These are phyloP conservation scores for Neospora caninum DNA, from an alignment of 169 alveolate species.

Conservation along the genomic window DNA sequence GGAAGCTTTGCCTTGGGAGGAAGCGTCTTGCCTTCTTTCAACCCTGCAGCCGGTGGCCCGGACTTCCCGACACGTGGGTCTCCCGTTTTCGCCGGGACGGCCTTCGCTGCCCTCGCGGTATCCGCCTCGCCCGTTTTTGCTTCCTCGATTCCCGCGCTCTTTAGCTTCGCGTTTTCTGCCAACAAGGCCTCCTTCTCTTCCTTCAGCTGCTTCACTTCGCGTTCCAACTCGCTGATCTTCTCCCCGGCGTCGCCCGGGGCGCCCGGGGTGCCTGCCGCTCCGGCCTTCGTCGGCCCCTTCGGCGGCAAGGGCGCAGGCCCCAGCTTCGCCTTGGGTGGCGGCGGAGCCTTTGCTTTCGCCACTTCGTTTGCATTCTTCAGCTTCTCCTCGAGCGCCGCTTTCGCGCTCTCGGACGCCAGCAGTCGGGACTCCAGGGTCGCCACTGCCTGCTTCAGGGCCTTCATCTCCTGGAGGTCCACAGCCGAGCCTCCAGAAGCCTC, in stretches of 20 bases:
- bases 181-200: neutral
- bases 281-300: neutral
- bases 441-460: conserved; percentile 5
- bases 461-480: neutral
- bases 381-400: neutral
- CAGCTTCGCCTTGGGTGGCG: too few species aligned
- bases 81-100: neutral
- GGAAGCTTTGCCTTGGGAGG: neutral
- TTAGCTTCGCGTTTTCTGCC: neutral
- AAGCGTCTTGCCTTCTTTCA: neutral
- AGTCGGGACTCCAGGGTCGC: neutral
- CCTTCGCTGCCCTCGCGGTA: neutral
- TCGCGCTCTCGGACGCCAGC: neutral
- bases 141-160: neutral
- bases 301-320: too few species aligned
- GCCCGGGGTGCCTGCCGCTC: neutral
- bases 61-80: neutral
- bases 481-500: neutral
- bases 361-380: neutral
- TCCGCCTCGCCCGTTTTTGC: neutral
- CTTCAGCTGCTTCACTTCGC: conserved; percentile 15
- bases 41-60: neutral
- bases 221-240: neutral
- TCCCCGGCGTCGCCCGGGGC: neutral
- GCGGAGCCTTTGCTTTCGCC: too few species aligned